Percentiles rank a stretch among this genome's conserved stretches.
Evolutionary conservation across 2,329 filamentous ascomycete species (phyloP).

Genomic region (Myriosclerotinia duriaeana): DNA sequence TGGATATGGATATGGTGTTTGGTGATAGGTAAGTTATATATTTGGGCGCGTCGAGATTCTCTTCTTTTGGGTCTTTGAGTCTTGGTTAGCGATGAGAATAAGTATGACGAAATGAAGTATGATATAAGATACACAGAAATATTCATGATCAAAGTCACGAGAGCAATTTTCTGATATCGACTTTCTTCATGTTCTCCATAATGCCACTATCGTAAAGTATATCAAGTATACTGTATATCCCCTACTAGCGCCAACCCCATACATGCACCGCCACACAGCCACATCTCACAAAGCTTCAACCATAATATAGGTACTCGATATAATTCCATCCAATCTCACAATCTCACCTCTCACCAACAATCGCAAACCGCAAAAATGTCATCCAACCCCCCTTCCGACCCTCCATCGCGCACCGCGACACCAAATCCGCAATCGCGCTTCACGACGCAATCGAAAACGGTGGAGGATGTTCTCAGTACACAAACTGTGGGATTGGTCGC

Average conservation of each 20-base stretch:
- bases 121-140: not conserved
- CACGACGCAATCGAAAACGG: slow-evolving; percentile 38
- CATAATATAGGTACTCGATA: not conserved
- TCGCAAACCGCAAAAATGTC: slow-evolving; percentile 25
- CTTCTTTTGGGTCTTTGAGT: not conserved
- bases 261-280: not conserved
- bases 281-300: slow-evolving; percentile 3
- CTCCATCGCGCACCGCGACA: slow-evolving; percentile 36
- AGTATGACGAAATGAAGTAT: not conserved
- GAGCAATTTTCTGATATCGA: not conserved
- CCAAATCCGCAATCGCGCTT: slow-evolving; percentile 39
- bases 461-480: slow-evolving; percentile 41
- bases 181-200: not conserved
- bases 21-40: not conserved
- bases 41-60: not conserved
- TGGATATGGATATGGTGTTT: not conserved
- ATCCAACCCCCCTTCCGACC: slow-evolving; percentile 35
- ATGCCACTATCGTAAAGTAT: no score
- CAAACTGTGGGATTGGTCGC: slow-evolving; percentile 77
- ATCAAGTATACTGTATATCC: no score
- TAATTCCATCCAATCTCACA: not conserved
- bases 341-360: not conserved
- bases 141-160: not conserved
- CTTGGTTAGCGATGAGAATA: not conserved
- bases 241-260: not conserved